Conservation (phyloP, 306 rosid species). For the Hylodesmum podocarpum region DNA sequence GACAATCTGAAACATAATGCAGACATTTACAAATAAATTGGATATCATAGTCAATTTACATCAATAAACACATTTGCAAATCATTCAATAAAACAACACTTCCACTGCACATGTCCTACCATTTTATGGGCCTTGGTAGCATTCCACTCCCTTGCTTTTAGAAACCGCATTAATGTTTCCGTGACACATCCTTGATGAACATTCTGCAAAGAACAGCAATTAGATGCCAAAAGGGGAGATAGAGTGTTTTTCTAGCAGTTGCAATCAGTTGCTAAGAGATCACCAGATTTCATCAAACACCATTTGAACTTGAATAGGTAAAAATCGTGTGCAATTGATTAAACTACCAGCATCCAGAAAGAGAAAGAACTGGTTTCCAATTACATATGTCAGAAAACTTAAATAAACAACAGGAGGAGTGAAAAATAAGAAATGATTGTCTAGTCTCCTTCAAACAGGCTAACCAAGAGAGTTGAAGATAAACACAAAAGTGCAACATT, state of each 20-base stretch:
- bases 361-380: slow-evolving; percentile 9
- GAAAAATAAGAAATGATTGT: neutral
- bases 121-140: slow-evolving; percentile 81
- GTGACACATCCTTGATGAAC: slow-evolving; percentile 75
- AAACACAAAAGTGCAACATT: slow-evolving; percentile 29
- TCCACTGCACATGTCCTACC: slow-evolving; percentile 45
- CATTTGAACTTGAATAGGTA: neutral
- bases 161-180: slow-evolving; percentile 76
- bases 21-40: slow-evolving; percentile 21
- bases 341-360: neutral
- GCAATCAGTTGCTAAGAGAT: neutral
- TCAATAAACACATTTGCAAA: neutral
- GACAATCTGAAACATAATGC: slow-evolving; percentile 61
- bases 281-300: slow-evolving; percentile 9
- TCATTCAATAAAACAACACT: slow-evolving; percentile 22
- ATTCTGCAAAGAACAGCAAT: slow-evolving; percentile 53
- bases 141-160: slow-evolving; percentile 92
- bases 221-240: neutral
- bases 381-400: neutral
- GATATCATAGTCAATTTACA: slow-evolving; percentile 6
- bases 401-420: neutral
- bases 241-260: neutral
- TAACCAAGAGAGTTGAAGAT: slow-evolving; percentile 2
- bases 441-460: slow-evolving; percentile 3
- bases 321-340: neutral